Evolutionary conservation across 768 basidiomycete species (phyloP), one percentile per base, ranked within the genome.

Genomic region (Mycena rebaudengoi): DNA sequence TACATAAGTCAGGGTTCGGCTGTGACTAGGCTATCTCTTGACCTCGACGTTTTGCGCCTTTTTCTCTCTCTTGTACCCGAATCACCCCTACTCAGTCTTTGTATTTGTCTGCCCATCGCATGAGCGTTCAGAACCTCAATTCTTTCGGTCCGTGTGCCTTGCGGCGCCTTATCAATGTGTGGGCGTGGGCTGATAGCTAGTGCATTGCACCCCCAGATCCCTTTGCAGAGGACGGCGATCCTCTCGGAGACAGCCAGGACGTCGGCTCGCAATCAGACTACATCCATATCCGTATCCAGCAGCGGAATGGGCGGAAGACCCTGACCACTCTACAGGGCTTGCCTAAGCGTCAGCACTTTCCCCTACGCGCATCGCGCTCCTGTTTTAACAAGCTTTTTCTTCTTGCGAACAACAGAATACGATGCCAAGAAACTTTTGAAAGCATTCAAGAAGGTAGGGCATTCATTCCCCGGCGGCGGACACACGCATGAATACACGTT

Each of bases 251-350:
- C 73, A 85, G 76, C 73, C 80, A 89, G 71, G 89, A 92, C 83
- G 91, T 94, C 73, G 91, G 91, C 69, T 90, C 91, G 67, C 88
- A 89, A 76, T 80, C 88, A 73, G 88, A 94, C 76, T 91, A 94
- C 78, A 92, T 96, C 76, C 95, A 96, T 78, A 93, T 97, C 75
- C 95, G 98, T 83, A 93, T 99, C 73, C 98, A 99, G 79, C 98
- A 99, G 80, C 88, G 98, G 75, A 99, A 99, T 87, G 98, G 98
- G 66, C 88, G 98, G 74, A 99, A 99, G 86, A 98, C 96, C 65
- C 80, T 98, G 83, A 99, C 98, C 40, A 99, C 96, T 61, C 85
- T 99, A 70, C 96, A 99, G 79, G 98, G 98, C 65, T 79, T 99
- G 69, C 93, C 94, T 57, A 95, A 92, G 79, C 88, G 94, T 94